Evolutionary conservation across 176 grass and related monocot species (phyloP).

Genomic region (Chrysopogon serrulatus): DNA sequence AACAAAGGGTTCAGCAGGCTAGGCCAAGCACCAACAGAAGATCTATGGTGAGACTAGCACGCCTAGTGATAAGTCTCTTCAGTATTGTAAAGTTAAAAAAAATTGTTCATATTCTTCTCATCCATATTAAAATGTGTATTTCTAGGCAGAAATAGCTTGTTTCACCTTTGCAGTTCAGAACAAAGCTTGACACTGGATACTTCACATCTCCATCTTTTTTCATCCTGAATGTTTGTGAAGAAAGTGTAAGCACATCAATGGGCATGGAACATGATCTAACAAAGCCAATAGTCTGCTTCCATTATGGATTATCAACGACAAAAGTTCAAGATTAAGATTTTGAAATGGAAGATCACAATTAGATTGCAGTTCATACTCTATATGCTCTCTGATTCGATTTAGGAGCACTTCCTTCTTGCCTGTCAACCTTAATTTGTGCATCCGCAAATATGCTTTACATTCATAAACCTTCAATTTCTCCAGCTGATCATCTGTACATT

Average conservation of each 20-base stretch:
- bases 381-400: conserved; percentile 51
- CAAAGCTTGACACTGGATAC: conserved; percentile 58
- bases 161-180: conserved; percentile 70
- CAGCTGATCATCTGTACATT: conserved; percentile 43
- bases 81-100: neutral
- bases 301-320: neutral
- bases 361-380: conserved; percentile 35
- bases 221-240: conserved; percentile 39
- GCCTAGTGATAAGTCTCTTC: too few relatives aligned
- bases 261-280: neutral
- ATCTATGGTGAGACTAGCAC: too few relatives aligned
- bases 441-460: conserved; percentile 70
- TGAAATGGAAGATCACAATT: neutral
- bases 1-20: too few relatives aligned
- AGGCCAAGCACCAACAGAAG: too few relatives aligned
- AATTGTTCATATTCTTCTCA: neutral
- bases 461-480: conserved; percentile 56
- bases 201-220: conserved; percentile 46
- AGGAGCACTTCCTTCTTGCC: conserved; percentile 67
- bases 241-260: neutral
- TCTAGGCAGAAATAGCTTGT: neutral
- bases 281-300: neutral
- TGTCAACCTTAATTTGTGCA: conserved; percentile 54
- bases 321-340: neutral
- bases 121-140: neutral